These are phyloP conservation scores for Epichloe sp. DNA, from an alignment of 2,329 filamentous ascomycete species.

Conservation along the genomic window DNA sequence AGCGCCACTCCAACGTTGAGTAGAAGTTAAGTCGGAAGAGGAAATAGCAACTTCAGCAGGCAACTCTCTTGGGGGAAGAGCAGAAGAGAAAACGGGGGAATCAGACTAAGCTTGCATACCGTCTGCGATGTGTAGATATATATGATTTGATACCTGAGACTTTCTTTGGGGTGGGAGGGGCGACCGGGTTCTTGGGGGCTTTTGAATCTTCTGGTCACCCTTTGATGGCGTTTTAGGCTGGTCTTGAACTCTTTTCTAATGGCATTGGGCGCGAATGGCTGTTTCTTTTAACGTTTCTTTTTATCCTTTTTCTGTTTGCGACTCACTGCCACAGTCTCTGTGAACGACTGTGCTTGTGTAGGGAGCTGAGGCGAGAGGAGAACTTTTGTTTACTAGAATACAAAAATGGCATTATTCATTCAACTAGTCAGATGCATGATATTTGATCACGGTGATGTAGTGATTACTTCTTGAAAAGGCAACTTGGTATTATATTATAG, in stretches of 20 bases:
- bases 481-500: too few relatives aligned
- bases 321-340: neutral
- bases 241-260: conserved; percentile 8
- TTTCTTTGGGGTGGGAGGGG: neutral
- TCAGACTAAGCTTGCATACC: conserved; percentile 6
- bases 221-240: conserved; percentile 22
- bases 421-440: neutral
- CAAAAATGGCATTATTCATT: neutral
- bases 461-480: too few relatives aligned
- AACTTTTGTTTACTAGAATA: neutral
- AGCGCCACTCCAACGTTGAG: conserved; percentile 21
- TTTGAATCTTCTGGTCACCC: conserved; percentile 12
- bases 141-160: conserved; percentile 19
- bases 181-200: neutral
- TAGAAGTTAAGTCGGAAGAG: conserved; percentile 2
- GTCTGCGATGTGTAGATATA: conserved; percentile 11
- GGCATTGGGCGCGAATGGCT: conserved; percentile 21
- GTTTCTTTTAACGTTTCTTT: conserved; percentile 4
- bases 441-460: neutral
- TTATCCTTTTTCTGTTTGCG: neutral
- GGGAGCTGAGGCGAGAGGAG: neutral
- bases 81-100: neutral
- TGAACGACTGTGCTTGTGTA: neutral
- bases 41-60: neutral
- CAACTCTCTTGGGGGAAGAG: neutral